A percentile compares a stretch with the other conserved stretches of the same genome.
Evolutionary conservation across 768 basidiomycete genomes (phyloP).

Genomic region (Suillus subluteus): DNA sequence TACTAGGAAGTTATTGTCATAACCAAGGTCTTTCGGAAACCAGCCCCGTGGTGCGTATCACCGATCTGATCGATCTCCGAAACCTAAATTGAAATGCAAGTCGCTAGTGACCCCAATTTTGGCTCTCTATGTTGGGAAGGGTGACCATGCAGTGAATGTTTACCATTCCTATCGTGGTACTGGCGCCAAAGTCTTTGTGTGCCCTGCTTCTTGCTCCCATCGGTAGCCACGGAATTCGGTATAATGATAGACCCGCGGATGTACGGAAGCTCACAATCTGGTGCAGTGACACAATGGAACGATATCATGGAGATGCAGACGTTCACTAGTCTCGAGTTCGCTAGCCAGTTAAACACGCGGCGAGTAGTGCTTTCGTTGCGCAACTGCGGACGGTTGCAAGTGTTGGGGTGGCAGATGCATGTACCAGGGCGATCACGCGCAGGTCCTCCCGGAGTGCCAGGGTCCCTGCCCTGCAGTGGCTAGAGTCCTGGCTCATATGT

Average conservation of each 20-base stretch:
- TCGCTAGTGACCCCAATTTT: conserved; percentile 49
- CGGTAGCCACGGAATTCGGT: not conserved
- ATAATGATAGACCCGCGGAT: not conserved
- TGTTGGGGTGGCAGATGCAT: too few species aligned
- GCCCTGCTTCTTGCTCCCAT: not conserved
- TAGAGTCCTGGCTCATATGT: not conserved
- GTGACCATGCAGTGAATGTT: conserved; percentile 52
- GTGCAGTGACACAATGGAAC: not conserved
- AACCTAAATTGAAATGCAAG: conserved; percentile 21
- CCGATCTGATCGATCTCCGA: not conserved
- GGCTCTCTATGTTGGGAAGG: conserved; percentile 66
- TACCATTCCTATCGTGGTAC: conserved; percentile 41
- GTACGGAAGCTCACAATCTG: not conserved
- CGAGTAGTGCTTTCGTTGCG: not conserved
- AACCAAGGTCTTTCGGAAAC: conserved; percentile 71
- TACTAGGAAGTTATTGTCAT: conserved; percentile 68
- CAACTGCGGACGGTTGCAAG: not conserved
- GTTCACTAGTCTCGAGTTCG: not conserved
- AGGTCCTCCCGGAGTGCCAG: not conserved
- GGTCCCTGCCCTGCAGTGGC: not conserved
- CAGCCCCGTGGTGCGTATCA: conserved; percentile 45
- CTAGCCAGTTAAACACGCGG: not conserved
- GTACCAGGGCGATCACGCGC: too few species aligned
- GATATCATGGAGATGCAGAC: not conserved
- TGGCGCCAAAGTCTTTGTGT: not conserved